Base-by-base conservation (phyloP, 2,329 filamentous ascomycete genomes). In the Trichoderma arundinaceum region DNA sequence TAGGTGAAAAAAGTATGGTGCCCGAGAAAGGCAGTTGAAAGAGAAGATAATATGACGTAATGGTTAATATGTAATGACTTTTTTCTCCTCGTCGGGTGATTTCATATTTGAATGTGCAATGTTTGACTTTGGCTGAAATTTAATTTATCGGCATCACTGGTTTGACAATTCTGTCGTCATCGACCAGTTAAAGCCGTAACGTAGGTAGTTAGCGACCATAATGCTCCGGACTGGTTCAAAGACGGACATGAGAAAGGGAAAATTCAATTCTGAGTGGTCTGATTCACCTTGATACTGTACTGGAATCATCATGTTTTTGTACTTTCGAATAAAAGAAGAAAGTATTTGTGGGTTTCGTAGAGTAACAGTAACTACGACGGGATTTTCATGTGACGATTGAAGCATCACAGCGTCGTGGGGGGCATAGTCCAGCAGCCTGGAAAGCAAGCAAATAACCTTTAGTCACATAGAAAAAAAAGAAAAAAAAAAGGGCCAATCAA, bases 41-140 rank as follows among this genome's bases (percentile, higher is more conserved):
- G 22, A 58, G 43, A 63, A 28, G 43, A 43, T 44, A 64, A 48
- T 53, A 64, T 64, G 51, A 64, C 60, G 60, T 52, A 64, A 56
- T 64, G 60, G 41, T 38, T 54, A 64, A 64, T 54, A 56, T 39
- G 41, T 56, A 46, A 64, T 64, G 19, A 22, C 53, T 38, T 57
- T 17, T 46, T n/a, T 7, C 15, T 53, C 19, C 8, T 43, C 19
- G 13, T 33, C 32, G 41, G n/a, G 19, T 48, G 39, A 48, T 39
- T 56, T 60, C n/a, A 22, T 12, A 4, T 33, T 38, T 13, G 19
- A 3, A 12, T 56, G 12, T 41, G 4, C 12, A 13, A 17, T 56
- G 8, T 12, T 38, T 48, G 35, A 10, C 15, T 13, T 17, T 13
- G 35, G 48, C 28, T 41, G 35, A 17, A 17, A 6, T 5, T 49